phyloP scores from a whole-genome alignment of 176 grass and related monocot genomes.

The Oryza officinalis region DNA sequence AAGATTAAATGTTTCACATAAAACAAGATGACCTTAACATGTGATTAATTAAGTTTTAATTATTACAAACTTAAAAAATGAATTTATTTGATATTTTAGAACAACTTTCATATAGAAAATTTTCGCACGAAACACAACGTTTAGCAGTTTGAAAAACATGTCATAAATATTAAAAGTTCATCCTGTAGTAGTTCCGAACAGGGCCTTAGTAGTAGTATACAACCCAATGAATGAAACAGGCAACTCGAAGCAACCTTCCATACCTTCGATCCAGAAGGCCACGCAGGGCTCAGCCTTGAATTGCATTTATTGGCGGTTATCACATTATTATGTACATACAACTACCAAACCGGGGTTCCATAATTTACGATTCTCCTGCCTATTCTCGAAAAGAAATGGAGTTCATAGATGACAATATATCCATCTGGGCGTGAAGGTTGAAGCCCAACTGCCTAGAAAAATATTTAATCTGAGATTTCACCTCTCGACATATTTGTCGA shows the following conservation, averaged over 20 bases:
- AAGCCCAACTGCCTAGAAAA: constrained; percentile 2
- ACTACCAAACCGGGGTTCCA: neutral
- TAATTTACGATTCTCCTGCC: neutral
- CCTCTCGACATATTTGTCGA: constrained; percentile 48
- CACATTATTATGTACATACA: constrained; percentile 45
- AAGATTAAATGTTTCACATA: too few relatives aligned
- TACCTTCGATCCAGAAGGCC: constrained; percentile 5
- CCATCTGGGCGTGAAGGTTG: neutral
- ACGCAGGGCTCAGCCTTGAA: constrained; percentile 8
- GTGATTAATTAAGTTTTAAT: too few relatives aligned
- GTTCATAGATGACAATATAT: constrained; percentile 24
- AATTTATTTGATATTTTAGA: too few relatives aligned
- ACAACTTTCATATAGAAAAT: too few relatives aligned
- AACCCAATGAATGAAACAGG: constrained; percentile 21
- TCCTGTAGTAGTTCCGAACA: too few relatives aligned
- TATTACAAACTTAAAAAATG: too few relatives aligned
- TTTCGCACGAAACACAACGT: too few relatives aligned
- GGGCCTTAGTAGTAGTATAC: neutral
- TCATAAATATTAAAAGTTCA: too few relatives aligned
- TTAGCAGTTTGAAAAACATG: too few relatives aligned
- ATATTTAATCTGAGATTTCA: constrained; percentile 23
- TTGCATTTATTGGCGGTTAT: constrained; percentile 17
- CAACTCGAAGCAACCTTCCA: neutral
- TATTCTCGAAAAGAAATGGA: neutral
- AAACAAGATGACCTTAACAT: too few relatives aligned